Percentiles rank a stretch among this genome's conserved stretches.
These are phyloP conservation scores for Physocladia obscura DNA, from an alignment of 192 early-diverging fungal species.

Conservation along the genomic window DNA sequence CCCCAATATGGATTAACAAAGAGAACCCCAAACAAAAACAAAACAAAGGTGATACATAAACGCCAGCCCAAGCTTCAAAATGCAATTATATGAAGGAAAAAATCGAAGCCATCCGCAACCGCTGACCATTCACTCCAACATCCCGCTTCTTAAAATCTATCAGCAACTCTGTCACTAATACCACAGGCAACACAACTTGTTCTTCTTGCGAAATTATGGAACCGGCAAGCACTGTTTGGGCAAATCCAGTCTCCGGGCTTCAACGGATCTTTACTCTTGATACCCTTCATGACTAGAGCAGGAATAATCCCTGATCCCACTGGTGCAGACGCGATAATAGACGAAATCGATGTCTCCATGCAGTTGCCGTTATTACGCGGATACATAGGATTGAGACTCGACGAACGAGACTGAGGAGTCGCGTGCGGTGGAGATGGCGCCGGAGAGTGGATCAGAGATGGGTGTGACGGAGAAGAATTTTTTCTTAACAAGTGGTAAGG, in stretches of 20 bases:
- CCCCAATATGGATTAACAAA: too few relatives aligned
- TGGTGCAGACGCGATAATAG: too few relatives aligned
- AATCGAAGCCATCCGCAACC: too few relatives aligned
- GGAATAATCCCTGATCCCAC: conserved; percentile 17
- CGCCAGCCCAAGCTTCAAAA: too few relatives aligned
- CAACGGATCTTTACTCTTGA: conserved; percentile 18
- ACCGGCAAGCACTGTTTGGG: conserved; percentile 3
- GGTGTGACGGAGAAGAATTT: background rate
- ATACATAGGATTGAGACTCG: background rate
- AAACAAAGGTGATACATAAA: too few relatives aligned
- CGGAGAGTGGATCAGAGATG: background rate
- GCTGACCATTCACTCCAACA: too few relatives aligned
- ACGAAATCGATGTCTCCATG: background rate
- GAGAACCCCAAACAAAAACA: too few relatives aligned
- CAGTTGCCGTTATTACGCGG: background rate
- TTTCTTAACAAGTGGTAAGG: too few relatives aligned
- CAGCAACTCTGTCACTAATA: conserved; percentile 7
- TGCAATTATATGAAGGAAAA: too few relatives aligned
- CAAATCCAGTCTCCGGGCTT: conserved; percentile 28
- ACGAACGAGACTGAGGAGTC: background rate
- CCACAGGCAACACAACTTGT: conserved; percentile 24
- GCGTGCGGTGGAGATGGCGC: background rate
- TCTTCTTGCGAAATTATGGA: conserved; percentile 26
- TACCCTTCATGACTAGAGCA: conserved; percentile 22
- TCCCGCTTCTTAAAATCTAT: conserved; percentile 22